Percentiles rank a stretch among this genome's conserved stretches.
phyloP scores from a whole-genome alignment of 495 filamentous ascomycete genomes.

The Parathielavia appendiculata region DNA sequence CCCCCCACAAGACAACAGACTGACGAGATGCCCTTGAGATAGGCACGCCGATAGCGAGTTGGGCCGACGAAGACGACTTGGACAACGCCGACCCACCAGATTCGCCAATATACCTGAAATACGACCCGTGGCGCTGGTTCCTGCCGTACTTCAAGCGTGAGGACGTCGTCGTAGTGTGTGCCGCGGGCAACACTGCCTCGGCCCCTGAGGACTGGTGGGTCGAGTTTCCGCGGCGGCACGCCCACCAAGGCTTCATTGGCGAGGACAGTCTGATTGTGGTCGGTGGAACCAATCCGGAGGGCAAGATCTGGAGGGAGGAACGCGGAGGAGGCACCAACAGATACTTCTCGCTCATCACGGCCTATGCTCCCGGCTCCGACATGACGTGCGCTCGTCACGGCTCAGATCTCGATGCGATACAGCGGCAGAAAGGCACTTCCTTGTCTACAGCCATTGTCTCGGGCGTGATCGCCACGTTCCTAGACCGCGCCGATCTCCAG shows the following conservation, averaged over 20 bases:
- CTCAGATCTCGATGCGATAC: background rate
- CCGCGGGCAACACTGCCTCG: background rate
- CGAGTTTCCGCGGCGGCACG: background rate
- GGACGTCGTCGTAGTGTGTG: background rate
- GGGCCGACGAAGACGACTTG: background rate
- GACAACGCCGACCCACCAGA: background rate
- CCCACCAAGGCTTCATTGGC: background rate
- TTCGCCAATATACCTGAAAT: background rate
- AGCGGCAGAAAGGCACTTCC: background rate
- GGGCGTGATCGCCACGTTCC: background rate
- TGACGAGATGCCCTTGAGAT: background rate
- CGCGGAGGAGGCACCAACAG: background rate
- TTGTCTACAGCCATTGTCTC: background rate
- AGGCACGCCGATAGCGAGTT: background rate
- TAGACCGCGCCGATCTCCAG: background rate
- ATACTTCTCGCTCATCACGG: background rate
- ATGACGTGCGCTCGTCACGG: background rate
- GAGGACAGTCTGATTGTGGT: background rate
- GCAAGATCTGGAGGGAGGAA: background rate
- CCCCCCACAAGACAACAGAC: no score
- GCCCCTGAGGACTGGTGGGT: background rate
- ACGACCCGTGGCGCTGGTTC: background rate
- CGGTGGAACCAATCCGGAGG: background rate
- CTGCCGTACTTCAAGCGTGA: background rate
- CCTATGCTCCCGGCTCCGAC: background rate